Conservation (phyloP, 2,329 filamentous ascomycete genomes). For the Colletotrichum agaves region DNA sequence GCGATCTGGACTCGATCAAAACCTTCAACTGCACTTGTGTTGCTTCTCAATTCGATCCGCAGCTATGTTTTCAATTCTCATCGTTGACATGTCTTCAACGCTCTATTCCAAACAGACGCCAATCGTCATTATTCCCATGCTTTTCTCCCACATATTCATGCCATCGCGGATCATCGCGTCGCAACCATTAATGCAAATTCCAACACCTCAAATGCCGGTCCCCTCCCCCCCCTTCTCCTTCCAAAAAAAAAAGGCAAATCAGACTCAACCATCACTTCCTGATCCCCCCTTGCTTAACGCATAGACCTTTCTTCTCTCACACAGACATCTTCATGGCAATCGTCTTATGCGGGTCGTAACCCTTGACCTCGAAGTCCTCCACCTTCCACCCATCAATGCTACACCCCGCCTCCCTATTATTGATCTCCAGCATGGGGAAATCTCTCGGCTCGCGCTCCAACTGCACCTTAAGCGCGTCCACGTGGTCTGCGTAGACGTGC, state of each 20-base stretch:
- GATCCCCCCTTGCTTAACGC: background rate
- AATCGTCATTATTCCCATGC: conserved; percentile 14
- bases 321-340: conserved; percentile 99
- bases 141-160: conserved; percentile 29
- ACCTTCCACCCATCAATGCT: conserved; percentile 90
- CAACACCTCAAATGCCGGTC: conserved; percentile 24
- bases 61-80: background rate
- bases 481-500: conserved; percentile 95
- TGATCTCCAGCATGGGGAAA: conserved; percentile 84
- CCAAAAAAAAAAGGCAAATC: conserved; percentile 11
- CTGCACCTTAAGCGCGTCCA: conserved; percentile 86
- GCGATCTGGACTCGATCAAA: no score
- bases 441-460: conserved; percentile 80
- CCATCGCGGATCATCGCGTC: conserved; percentile 15
- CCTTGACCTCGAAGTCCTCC: conserved; percentile 88
- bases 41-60: background rate
- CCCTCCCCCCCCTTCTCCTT: no score
- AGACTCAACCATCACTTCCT: background rate
- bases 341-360: conserved; percentile 89
- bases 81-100: background rate
- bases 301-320: conserved; percentile 46
- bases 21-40: background rate
- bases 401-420: conserved; percentile 67
- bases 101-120: conserved; percentile 1
- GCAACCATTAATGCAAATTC: conserved; percentile 34